Base-by-base conservation (phyloP, 1,139 yeast genomes). In the Debaryomyces singareniensis region DNA sequence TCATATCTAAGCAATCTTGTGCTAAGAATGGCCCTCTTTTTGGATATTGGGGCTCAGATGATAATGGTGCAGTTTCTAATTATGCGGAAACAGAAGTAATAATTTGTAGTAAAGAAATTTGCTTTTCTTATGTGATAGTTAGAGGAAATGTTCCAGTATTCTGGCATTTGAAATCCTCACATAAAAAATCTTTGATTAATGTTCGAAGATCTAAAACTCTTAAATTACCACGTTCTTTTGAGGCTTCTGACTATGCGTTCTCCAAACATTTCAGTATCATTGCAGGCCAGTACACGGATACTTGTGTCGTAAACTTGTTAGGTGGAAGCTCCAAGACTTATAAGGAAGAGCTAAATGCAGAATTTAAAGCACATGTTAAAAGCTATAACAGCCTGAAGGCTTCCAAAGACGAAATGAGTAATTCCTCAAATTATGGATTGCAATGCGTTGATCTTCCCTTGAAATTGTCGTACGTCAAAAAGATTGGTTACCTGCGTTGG, bases 101-200 rank as follows among this genome's bases (percentile, higher is more conserved):
- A 3, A 58, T 79, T 11, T 74, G 74, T 32, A 70, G 78, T 4
- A 66, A 68, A 22, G 52, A 53, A 11, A 69, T 64, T 37, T 67
- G 77, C 35, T 67, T 76, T 36, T 68, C 84, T 2, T 78, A 78
- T 41, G 66, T 75, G 1, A 68, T 78, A 29, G 54, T 78, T 1
- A 51, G 81, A 34, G 91, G 87, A 1, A 81, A 81, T 49, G 78
- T 76, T 2, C 91, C 93, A 0, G 53, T 79, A 18, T 77, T 72
- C 43, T 81, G 83, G 71, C 68, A 64, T 31, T 56, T 55, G 44
- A 82, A 78, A 31, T 68, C 65, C 34, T 75, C 74, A 37, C 33
- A 49, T 11, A 61, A 60, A 29, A 58, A 52, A 34, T 53, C 45
- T 15, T 38, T 65, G 22, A 33, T 63, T n/a, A 64, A 74, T 10